A percentile compares a stretch with the other conserved stretches of the same genome.
phyloP scores from a whole-genome alignment of 805 yeast genomes.

The Wickerhamomyces silvicola region DNA sequence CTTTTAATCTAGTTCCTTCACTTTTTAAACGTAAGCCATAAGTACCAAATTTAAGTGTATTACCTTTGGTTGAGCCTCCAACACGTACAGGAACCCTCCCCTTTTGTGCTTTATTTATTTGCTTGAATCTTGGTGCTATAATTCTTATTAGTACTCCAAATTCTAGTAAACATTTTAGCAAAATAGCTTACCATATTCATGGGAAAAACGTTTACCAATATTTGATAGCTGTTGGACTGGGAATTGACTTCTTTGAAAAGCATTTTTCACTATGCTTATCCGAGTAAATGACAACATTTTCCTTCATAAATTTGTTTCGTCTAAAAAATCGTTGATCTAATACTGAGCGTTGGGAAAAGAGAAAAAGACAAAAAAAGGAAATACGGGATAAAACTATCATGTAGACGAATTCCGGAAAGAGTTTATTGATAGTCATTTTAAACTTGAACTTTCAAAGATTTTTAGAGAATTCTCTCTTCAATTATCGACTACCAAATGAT shows the following conservation, averaged over 20 bases:
- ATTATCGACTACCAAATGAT: too few species aligned
- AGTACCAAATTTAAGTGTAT: conserved; percentile 71
- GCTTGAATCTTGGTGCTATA: conserved; percentile 23
- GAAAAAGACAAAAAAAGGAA: too few species aligned
- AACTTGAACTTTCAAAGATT: too few species aligned
- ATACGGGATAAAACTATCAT: too few species aligned
- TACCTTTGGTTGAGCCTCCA: conserved; percentile 91
- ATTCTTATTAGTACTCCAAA: background rate
- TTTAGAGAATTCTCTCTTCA: too few species aligned
- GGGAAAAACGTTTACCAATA: conserved; percentile 23
- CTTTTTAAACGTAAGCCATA: conserved; percentile 83
- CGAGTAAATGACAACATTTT: background rate
- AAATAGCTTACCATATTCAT: conserved; percentile 17
- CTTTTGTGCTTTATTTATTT: conserved; percentile 68
- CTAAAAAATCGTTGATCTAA: too few species aligned
- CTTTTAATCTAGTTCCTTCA: conserved; percentile 82
- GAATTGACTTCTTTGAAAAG: background rate
- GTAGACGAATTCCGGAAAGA: too few species aligned
- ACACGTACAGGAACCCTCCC: conserved; percentile 92
- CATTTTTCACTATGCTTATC: background rate
- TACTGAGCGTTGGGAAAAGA: too few species aligned
- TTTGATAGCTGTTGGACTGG: background rate
- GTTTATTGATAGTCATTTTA: too few species aligned
- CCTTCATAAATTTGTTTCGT: too few species aligned
- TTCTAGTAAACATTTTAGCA: background rate